Conservation (phyloP, 164 flowering plant genomes). For the Paratinospora sagittata region DNA sequence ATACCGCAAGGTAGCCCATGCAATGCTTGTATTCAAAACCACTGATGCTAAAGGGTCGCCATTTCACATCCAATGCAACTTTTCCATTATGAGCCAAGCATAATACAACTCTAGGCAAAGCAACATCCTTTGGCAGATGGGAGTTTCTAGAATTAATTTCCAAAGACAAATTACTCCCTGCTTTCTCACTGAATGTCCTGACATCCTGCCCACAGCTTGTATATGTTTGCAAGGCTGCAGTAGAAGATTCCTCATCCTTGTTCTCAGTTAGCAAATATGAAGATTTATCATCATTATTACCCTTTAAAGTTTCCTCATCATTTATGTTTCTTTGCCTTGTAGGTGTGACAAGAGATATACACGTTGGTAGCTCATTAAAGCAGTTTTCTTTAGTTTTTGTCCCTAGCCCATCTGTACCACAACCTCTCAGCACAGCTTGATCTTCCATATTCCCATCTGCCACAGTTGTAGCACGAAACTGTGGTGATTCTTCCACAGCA, state of each 20-base stretch:
- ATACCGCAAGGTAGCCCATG: conserved; percentile 93
- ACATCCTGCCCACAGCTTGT: conserved; percentile 14
- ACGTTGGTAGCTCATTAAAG: conserved; percentile 8
- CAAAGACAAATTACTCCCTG: conserved; percentile 7
- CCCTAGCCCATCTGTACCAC: conserved; percentile 10
- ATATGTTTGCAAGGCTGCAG: conserved; percentile 8
- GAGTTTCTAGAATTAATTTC: conserved; percentile 11
- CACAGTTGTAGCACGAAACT: conserved; percentile 15
- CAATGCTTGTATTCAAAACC: conserved; percentile 33
- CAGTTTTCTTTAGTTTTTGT: conserved; percentile 10
- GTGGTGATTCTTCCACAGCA: conserved; percentile 27
- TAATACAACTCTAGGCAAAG: conserved; percentile 60
- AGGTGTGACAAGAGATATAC: conserved; percentile 14
- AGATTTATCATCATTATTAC: conserved; percentile 9
- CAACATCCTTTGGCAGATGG: conserved; percentile 36
- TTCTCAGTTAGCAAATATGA: conserved; percentile 2
- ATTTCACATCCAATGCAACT: conserved; percentile 97
- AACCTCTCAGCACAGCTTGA: background rate
- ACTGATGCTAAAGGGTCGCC: conserved; percentile 49
- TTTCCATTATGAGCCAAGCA: conserved; percentile 94
- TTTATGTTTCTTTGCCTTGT: conserved; percentile 17
- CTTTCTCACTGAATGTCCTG: conserved; percentile 4
- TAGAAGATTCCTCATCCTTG: conserved; percentile 14
- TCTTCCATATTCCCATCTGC: conserved; percentile 13
- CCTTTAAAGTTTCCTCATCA: background rate